Evolutionary conservation across 148 eudicot species (phyloP), one percentile per base, ranked within the genome.

Genomic region (Spergularia bocconei): DNA sequence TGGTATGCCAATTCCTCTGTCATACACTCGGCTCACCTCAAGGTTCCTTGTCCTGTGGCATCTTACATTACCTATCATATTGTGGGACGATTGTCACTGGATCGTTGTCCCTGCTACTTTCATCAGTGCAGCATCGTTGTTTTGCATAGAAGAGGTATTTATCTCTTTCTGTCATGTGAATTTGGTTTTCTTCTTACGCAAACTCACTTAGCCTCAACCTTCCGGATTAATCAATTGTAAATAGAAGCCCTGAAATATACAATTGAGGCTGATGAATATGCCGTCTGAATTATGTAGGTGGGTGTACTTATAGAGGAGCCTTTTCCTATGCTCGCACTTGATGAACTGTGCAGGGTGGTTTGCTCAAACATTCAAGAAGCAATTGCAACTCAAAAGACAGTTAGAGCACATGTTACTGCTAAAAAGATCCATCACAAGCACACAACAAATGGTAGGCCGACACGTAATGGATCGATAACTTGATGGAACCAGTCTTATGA

Each of bases 61-160:
- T 88, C 88, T 95, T 41, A 92, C 98, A 63, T 92, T 92, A 61
- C 97, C 98, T 14, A 82, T 95, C 78, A 92, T 92, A 80, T 87
- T 95, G 17, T 95, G 97, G 98, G 98, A 95, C 69, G 98, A 95
- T 65, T 95, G 98, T 80, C 87, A 95, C 75, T 95, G 97, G 98
- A 92, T 95, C 76, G 97, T 95, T 41, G 91, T 94, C 77, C 98
- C 98, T 21, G 97, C 98, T 16, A 94, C 97, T 73, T 90, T 90
- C 74, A 74, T 94, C 75, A 94, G 98, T 58, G 98, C 97, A 33
- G 93, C 97, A 75, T 87, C 96, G n/a, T 73, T 94, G 73, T 94
- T 91, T 87, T 94, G 97, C 87, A 94, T 94, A 15, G 97, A 94
- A 87, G 98, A 94, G 89, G 98, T 90, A 67, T 7, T 25, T 57